Evolutionary conservation across 768 basidiomycete species (phyloP), one percentile per base, ranked within the genome.

Genomic region (Lactifluus pinguis): DNA sequence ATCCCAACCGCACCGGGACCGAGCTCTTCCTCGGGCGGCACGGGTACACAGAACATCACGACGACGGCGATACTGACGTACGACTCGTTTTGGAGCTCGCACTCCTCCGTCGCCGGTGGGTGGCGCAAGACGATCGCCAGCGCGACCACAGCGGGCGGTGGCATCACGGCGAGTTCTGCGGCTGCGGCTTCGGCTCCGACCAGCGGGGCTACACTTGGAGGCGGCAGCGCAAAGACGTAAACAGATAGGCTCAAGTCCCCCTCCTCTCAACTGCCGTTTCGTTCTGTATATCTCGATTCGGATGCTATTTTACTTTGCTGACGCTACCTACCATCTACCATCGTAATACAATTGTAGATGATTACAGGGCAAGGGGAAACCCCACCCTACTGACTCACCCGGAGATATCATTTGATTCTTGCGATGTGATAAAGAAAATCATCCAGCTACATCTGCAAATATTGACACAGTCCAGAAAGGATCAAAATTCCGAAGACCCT

Each of bases 81-180:
- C 38, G 65, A 66, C 55, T 66, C 65, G 38, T 66, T 66, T 17
- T 66, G 65, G 65, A 66, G 58, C 49, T 60, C 65, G 30, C 65
- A 66, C 44, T 49, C 52, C 1, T 59, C 65, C 19, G 38, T 36
- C 4, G 51, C 53, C 32, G 55, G 60, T 50, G 53, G 60, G 14
- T 65, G 64, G 64, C 64, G 64, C 29, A 56, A 48, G 25, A 39
- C 47, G 29, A n/a, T 65, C 5, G 49, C 44, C 13, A 47, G 14
- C 21, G 19, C n/a, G 17, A 19, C 42, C 17, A 30, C 39, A 32
- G 25, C 52, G 47, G 25, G 51, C 32, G 19, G 49, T 34, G 14
- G 49, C 8, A 38, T 55, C 11, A 11, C 49, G 21, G 36, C 41
- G 60, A 55, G 53, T n/a, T 32, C 38, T 8, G 15, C 52, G 0